Evolutionary conservation across 108 stramenopile species (phyloP), one percentile per base, ranked within the genome.

Genomic region (Chaetoceros muelleri): DNA sequence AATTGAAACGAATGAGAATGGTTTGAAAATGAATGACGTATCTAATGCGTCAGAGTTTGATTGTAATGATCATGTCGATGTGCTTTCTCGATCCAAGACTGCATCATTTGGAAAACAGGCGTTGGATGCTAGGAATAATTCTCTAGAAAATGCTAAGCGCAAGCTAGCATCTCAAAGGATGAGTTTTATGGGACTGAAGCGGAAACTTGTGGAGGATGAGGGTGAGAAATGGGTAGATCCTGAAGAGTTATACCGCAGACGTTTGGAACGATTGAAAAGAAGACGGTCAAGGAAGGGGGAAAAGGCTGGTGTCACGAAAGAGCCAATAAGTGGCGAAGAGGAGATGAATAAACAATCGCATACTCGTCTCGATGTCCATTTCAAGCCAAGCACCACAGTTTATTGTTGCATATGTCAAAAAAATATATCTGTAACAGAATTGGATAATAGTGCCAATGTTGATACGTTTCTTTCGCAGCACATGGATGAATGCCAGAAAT

Each of bases 401-500:
- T 68, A 63, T 44, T 72, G 71, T 34, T 62, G 66, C 2, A 40
- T 72, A 2, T 72, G 71, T 53, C 62, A 72, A 58, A 49, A 55
- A 3, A 68, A 54, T 53, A 23, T 72, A 54, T 48, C 52, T 23
- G 51, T 62, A 21, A 19, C 48, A 34, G 18, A 49, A 21, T n/a
- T n/a, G n/a, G 17, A 40, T 24, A 46, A 64, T 13, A 40, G 5
- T 47, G 20, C 20, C 0, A 8, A 55, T 44, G 0, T 0, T 46
- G 71, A 72, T 67, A 62, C 61, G 48, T 72, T 68, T 52, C 53
- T 72, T 13, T 67, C 71, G 5, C 54, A 53, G 28, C 71, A 72
- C 20, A 68, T 72, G 31, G 57, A 46, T 18, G 51, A 68, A 44
- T 72, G 71, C 64, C 71, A 72, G 28, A 30, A 64, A 56, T 48